Conservation (phyloP, 2,329 filamentous ascomycete genomes). For the Cyphellophora attinorum region DNA sequence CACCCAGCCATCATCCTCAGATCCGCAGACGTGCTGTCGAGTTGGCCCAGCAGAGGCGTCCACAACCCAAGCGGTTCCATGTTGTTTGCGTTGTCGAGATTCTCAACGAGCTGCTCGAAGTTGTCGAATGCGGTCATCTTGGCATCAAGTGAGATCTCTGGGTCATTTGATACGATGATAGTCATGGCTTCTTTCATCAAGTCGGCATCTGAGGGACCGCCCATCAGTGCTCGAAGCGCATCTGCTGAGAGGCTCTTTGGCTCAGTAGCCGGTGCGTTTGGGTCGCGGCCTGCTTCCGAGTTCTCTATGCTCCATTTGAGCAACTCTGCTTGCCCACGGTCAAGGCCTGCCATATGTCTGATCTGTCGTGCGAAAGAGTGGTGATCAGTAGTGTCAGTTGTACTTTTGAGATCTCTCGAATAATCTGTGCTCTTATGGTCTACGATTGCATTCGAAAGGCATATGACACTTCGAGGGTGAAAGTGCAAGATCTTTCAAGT, state of each 20-base stretch:
- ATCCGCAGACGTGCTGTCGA: slow-evolving; percentile 60
- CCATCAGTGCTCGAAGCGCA: slow-evolving; percentile 63
- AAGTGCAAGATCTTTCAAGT: no score
- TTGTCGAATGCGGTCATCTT: slow-evolving; percentile 86
- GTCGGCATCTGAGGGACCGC: slow-evolving; percentile 81
- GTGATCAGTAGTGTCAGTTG: no score
- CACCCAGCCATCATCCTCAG: slow-evolving; percentile 81
- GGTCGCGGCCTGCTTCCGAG: slow-evolving; percentile 26
- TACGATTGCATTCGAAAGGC: no score
- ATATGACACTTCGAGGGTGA: no score
- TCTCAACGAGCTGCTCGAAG: slow-evolving; percentile 85
- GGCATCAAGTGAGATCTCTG: slow-evolving; percentile 61
- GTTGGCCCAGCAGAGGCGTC: slow-evolving; percentile 64
- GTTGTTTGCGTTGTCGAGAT: slow-evolving; percentile 95
- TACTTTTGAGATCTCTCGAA: no score
- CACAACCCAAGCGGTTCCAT: slow-evolving; percentile 70
- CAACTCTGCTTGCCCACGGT: slow-evolving; percentile 62
- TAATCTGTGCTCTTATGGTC: no score
- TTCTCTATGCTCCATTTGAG: slow-evolving; percentile 71
- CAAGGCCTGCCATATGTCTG: slow-evolving; percentile 27
- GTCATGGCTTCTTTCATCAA: slow-evolving; percentile 81
- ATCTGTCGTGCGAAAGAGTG: no score
- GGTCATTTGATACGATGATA: slow-evolving; percentile 53
- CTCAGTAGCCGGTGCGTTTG: slow-evolving; percentile 17
- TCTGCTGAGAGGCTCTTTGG: slow-evolving; percentile 53